phyloP scores from a whole-genome alignment of 495 filamentous ascomycete species.

The Xylaria flabelliformis region DNA sequence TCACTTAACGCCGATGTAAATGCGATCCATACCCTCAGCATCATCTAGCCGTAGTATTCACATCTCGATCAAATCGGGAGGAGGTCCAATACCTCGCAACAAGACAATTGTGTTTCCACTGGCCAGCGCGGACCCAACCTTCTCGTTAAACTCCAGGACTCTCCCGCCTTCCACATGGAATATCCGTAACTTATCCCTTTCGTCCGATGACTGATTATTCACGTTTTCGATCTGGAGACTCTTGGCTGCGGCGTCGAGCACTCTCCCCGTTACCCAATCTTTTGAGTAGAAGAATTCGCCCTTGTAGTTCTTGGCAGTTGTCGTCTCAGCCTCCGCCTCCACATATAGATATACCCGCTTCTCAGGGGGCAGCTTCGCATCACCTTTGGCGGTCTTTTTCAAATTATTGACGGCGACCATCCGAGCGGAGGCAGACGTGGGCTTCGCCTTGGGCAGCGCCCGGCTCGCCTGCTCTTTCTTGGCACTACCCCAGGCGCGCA shows the following conservation, averaged over 20 bases:
- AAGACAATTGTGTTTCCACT: constrained; percentile 90
- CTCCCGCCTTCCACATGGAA: constrained; percentile 92
- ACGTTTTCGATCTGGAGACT: constrained; percentile 82
- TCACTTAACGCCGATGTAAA: constrained; percentile 34
- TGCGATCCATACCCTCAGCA: constrained; percentile 25
- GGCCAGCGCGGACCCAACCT: constrained; percentile 70
- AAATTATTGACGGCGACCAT: constrained; percentile 71
- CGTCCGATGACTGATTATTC: constrained; percentile 80
- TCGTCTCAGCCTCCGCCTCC: constrained; percentile 81
- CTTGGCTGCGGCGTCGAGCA: constrained; percentile 87
- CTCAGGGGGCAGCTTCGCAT: constrained; percentile 76
- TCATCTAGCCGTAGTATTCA: constrained; percentile 29
- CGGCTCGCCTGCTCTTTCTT: constrained; percentile 54
- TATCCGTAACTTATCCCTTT: constrained; percentile 79
- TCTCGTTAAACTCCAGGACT: constrained; percentile 84
- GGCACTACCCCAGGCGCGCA: constrained; percentile 60
- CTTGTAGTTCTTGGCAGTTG: constrained; percentile 73
- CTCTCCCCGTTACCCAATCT: constrained; percentile 86
- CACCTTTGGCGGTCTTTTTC: constrained; percentile 88
- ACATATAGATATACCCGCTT: constrained; percentile 86
- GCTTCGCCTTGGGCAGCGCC: constrained; percentile 64
- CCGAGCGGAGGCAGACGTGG: constrained; percentile 63
- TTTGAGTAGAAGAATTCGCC: constrained; percentile 84
- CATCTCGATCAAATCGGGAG: constrained; percentile 53
- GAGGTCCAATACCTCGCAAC: constrained; percentile 78